These are phyloP conservation scores for Ganoderma lucidum DNA, from an alignment of 1,284 basidiomycete species.

Conservation along the genomic window DNA sequence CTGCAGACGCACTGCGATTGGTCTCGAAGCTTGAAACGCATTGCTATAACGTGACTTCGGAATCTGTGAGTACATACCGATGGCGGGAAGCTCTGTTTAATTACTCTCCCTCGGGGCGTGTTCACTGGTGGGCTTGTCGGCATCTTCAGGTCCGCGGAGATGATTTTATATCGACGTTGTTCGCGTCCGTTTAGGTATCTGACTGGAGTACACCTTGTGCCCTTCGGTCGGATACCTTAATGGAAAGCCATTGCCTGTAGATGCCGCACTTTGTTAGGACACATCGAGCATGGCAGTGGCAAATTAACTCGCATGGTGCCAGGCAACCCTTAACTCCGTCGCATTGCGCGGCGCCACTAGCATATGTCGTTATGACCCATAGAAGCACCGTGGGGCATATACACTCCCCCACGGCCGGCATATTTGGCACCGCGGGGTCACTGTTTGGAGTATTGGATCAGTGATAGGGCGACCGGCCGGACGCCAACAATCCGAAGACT, in stretches of 20 bases:
- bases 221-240: not conserved
- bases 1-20: not conserved
- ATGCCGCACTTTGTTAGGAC: not conserved
- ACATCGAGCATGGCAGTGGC: not conserved
- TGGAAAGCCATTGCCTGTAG: not conserved
- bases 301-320: not conserved
- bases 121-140: no score
- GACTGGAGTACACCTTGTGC: not conserved
- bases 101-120: not conserved
- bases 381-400: not conserved
- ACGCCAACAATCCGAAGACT: not conserved
- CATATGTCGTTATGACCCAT: not conserved
- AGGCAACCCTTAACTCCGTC: not conserved
- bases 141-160: not conserved
- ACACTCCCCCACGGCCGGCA: not conserved
- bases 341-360: not conserved
- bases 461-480: not conserved
- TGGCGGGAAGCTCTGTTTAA: not conserved
- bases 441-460: constrained; percentile 1
- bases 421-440: not conserved
- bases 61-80: not conserved
- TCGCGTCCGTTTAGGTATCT: not conserved
- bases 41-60: not conserved
- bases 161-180: not conserved
- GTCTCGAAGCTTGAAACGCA: not conserved